Evolutionary conservation across 768 basidiomycete species (phyloP).

Genomic region (Tephrocybe sp.): DNA sequence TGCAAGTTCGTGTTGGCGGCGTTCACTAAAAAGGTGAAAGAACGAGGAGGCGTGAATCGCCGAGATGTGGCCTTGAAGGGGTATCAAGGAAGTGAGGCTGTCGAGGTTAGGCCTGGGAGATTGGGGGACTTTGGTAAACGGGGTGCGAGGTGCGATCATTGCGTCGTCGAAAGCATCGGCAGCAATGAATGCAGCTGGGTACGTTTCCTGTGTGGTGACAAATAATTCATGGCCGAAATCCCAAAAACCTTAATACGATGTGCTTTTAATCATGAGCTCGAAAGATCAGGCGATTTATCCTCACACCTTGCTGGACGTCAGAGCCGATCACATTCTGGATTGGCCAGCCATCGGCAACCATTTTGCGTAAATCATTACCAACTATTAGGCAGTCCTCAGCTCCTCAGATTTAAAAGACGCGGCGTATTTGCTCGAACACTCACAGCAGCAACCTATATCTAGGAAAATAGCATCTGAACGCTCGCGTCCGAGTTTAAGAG

Average conservation of each 20-base stretch:
- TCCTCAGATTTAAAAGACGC: neutral
- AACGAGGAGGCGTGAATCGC: constrained; percentile 48
- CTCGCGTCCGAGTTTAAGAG: constrained; percentile 19
- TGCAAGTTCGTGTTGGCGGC: constrained; percentile 39
- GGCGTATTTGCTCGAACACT: neutral
- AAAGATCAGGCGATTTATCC: neutral
- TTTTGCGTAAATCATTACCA: constrained; percentile 31
- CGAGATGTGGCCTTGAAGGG: constrained; percentile 43
- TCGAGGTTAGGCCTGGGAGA: constrained; percentile 24
- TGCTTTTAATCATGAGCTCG: neutral
- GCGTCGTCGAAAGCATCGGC: constrained; percentile 46
- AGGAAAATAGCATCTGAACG: constrained; percentile 26
- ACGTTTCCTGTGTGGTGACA: constrained; percentile 38
- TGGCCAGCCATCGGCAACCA: constrained; percentile 31
- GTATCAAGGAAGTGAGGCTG: constrained; percentile 38
- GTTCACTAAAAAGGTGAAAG: constrained; percentile 51
- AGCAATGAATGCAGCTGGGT: constrained; percentile 46
- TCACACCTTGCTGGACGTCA: constrained; percentile 27
- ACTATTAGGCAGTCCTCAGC: constrained; percentile 19
- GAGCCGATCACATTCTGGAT: constrained; percentile 26
- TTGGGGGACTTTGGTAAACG: constrained; percentile 20
- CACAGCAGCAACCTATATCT: constrained; percentile 35
- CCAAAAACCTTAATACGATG: constrained; percentile 42
- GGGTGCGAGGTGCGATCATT: constrained; percentile 29
- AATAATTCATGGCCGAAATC: constrained; percentile 54